phyloP scores from a whole-genome alignment of 106 monocot species.

The Acanthochlamys bracteata region DNA sequence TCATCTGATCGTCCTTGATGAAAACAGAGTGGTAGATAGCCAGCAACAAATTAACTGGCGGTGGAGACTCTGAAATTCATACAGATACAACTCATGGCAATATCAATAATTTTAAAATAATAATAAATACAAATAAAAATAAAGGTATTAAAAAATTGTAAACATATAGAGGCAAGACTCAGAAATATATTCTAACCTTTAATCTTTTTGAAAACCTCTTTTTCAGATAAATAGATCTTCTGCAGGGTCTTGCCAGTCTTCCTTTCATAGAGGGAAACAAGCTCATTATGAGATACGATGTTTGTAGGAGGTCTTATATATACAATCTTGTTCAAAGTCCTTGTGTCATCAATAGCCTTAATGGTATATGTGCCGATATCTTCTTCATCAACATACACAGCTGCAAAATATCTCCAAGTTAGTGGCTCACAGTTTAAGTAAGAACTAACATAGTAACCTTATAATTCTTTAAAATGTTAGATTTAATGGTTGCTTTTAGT shows the following conservation, averaged over 20 bases:
- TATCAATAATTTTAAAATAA: not conserved
- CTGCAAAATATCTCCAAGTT: slow-evolving; percentile 30
- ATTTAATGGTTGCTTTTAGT: too few species aligned
- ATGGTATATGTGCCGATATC: slow-evolving; percentile 60
- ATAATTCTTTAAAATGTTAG: too few species aligned
- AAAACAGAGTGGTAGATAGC: slow-evolving; percentile 38
- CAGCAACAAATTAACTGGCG: slow-evolving; percentile 22
- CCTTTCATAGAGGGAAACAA: slow-evolving; percentile 58
- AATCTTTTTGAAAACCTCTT: slow-evolving; percentile 46
- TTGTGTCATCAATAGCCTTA: slow-evolving; percentile 47
- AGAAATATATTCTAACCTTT: slow-evolving; percentile 21
- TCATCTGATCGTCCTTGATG: slow-evolving; percentile 55
- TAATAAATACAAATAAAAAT: not conserved
- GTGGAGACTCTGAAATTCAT: slow-evolving; percentile 40
- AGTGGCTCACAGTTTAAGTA: too few species aligned
- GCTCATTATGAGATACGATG: slow-evolving; percentile 50
- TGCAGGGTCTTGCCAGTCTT: slow-evolving; percentile 51
- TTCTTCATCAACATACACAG: slow-evolving; percentile 37
- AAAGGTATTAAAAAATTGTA: not conserved
- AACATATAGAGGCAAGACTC: too few species aligned
- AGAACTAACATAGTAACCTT: too few species aligned
- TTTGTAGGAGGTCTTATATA: slow-evolving; percentile 43
- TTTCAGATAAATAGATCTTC: slow-evolving; percentile 47
- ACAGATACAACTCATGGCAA: too few species aligned
- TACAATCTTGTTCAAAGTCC: slow-evolving; percentile 67